Percentiles rank a stretch among this genome's conserved stretches.
Conservation (phyloP, 257 asterid genomes). For the Capsicum baccatum region DNA sequence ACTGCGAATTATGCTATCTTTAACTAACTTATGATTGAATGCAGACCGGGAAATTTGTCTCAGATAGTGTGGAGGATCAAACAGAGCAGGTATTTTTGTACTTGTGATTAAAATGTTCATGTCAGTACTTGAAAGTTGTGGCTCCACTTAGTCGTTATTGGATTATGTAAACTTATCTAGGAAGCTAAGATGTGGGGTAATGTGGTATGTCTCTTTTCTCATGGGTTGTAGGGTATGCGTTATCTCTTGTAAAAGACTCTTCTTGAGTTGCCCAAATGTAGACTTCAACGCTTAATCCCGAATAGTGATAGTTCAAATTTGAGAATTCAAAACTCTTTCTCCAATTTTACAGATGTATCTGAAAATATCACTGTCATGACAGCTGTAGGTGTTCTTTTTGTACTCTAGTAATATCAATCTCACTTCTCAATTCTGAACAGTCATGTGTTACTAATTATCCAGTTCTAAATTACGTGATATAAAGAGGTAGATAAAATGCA, state of each 20-base stretch:
- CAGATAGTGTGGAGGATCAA: constrained; percentile 91
- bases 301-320: background rate
- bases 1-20: background rate
- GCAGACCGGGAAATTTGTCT: constrained; percentile 92
- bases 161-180: background rate
- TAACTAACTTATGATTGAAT: constrained; percentile 34
- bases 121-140: background rate
- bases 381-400: background rate
- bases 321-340: background rate
- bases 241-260: background rate
- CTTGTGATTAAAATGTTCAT: background rate
- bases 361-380: background rate
- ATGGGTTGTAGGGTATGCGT: background rate
- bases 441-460: background rate
- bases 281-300: background rate
- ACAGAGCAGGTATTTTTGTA: constrained; percentile 82
- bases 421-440: too few species aligned
- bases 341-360: background rate
- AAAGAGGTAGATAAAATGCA: background rate
- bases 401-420: too few species aligned
- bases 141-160: background rate
- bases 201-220: background rate
- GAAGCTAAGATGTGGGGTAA: background rate
- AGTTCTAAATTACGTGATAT: background rate
- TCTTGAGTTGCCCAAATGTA: background rate